Conservation (phyloP, 768 basidiomycete species). For the Amanita fuliginea region DNA sequence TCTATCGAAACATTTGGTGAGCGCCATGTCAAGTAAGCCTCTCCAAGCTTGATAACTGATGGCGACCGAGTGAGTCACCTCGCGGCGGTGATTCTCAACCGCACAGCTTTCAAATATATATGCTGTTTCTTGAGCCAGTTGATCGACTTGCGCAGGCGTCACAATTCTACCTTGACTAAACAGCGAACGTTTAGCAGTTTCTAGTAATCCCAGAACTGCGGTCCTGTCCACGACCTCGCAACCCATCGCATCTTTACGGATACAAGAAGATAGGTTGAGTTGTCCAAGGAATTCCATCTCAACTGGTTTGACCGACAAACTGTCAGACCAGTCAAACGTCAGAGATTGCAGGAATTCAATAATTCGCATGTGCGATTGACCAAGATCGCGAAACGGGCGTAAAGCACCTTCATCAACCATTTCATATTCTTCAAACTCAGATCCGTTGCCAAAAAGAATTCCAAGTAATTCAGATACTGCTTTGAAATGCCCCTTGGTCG, state of each 20-base stretch:
- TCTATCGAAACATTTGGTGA: conserved; percentile 79
- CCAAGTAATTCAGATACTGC: conserved; percentile 64
- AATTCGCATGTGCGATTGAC: conserved; percentile 76
- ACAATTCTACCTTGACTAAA: conserved; percentile 60
- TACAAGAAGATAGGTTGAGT: conserved; percentile 60
- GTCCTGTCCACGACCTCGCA: conserved; percentile 77
- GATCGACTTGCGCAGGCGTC: conserved; percentile 50
- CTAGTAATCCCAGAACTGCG: conserved; percentile 61
- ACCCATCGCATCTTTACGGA: conserved; percentile 55
- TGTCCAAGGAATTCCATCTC: conserved; percentile 54
- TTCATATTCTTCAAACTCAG: conserved; percentile 37
- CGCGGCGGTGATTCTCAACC: conserved; percentile 80
- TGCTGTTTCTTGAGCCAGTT: conserved; percentile 53
- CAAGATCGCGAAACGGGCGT: conserved; percentile 57
- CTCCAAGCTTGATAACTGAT: conserved; percentile 79
- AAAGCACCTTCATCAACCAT: conserved; percentile 18
- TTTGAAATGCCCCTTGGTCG: conserved; percentile 66
- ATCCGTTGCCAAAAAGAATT: conserved; percentile 68
- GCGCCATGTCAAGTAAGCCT: conserved; percentile 69
- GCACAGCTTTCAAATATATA: conserved; percentile 80
- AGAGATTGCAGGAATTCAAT: conserved; percentile 84
- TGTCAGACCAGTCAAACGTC: conserved; percentile 83
- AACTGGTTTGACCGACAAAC: conserved; percentile 42
- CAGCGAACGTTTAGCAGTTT: conserved; percentile 44
- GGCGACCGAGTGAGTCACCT: conserved; percentile 61